These are phyloP conservation scores for Thuidium tamariscinum DNA, from an alignment of 225 moss, liverwort and hornwort genomes.

Conservation along the genomic window DNA sequence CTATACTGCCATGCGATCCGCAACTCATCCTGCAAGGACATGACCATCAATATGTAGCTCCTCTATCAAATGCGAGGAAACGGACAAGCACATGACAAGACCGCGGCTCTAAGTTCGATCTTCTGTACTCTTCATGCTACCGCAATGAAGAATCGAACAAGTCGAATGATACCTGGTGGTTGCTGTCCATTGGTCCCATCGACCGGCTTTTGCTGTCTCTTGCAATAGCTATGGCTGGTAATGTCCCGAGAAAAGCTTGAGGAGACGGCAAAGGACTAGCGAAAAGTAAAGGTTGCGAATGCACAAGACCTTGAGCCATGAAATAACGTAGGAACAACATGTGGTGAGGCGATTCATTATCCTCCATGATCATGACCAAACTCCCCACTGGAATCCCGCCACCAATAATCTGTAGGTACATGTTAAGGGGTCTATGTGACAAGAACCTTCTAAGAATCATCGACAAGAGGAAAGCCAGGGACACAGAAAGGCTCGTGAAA, in stretches of 20 bases:
- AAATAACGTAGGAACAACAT: constrained; percentile 85
- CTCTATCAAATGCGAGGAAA: background rate
- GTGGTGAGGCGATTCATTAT: constrained; percentile 89
- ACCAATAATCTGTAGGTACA: constrained; percentile 62
- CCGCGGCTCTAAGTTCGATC: background rate
- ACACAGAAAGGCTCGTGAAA: background rate
- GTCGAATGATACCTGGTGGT: constrained; percentile 18
- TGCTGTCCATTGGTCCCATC: constrained; percentile 8
- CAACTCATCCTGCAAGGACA: constrained; percentile 59
- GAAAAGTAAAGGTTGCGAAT: constrained; percentile 75
- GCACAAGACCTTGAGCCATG: constrained; percentile 86
- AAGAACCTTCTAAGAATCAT: background rate
- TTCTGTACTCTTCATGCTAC: background rate
- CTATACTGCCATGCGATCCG: constrained; percentile 97
- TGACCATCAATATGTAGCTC: background rate
- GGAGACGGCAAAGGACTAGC: constrained; percentile 74
- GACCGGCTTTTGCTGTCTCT: constrained; percentile 42
- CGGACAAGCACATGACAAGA: background rate
- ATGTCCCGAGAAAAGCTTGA: constrained; percentile 66
- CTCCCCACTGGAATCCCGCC: constrained; percentile 89
- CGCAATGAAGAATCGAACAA: background rate
- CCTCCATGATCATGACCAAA: constrained; percentile 90
- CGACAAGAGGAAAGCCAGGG: background rate
- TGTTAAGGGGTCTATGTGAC: constrained; percentile 21
- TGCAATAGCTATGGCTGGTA: constrained; percentile 51